Conservation (phyloP, 768 basidiomycete genomes). For the Ramaria sp. region DNA sequence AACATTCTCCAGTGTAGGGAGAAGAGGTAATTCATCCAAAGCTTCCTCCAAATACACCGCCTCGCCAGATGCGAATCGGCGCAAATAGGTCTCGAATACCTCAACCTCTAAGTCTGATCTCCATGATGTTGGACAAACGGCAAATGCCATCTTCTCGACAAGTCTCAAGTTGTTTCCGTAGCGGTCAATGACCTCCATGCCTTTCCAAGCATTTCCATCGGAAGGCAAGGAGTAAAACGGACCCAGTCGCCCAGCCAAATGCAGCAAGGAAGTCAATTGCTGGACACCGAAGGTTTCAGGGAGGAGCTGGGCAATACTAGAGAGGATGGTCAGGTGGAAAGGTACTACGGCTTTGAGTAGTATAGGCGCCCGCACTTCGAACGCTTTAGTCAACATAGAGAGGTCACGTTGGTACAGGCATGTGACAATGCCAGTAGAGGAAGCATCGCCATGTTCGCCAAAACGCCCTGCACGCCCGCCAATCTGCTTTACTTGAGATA, state of each 20-base stretch:
- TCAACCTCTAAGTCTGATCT: constrained; percentile 26
- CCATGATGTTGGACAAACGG: constrained; percentile 46
- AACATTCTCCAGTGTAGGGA: constrained; percentile 31
- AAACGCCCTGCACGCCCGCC: constrained; percentile 90
- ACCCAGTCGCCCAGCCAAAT: constrained; percentile 14
- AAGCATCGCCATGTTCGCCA: constrained; percentile 43
- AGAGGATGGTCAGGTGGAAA: constrained; percentile 2
- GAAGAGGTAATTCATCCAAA: constrained; percentile 26
- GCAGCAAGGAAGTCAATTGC: constrained; percentile 2
- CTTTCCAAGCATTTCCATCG: constrained; percentile 18
- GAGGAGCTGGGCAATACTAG: constrained; percentile 8
- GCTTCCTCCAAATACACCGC: constrained; percentile 31
- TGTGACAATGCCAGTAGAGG: constrained; percentile 57
- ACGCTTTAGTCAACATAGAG: constrained; percentile 40
- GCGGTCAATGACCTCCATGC: constrained; percentile 33
- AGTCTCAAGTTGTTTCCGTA: constrained; percentile 28
- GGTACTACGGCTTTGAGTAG: constrained; percentile 43
- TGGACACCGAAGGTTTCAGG: constrained; percentile 1
- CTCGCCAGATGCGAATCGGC: constrained; percentile 28
- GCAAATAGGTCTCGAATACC: constrained; percentile 29
- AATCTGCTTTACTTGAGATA: constrained; percentile 86
- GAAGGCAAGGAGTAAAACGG: constrained; percentile 26
- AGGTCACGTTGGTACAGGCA: constrained; percentile 59
- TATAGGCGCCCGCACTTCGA: constrained; percentile 38
- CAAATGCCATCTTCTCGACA: constrained; percentile 32